Conservation (phyloP, 768 basidiomycete species). For the Filobasidium wieringae region DNA sequence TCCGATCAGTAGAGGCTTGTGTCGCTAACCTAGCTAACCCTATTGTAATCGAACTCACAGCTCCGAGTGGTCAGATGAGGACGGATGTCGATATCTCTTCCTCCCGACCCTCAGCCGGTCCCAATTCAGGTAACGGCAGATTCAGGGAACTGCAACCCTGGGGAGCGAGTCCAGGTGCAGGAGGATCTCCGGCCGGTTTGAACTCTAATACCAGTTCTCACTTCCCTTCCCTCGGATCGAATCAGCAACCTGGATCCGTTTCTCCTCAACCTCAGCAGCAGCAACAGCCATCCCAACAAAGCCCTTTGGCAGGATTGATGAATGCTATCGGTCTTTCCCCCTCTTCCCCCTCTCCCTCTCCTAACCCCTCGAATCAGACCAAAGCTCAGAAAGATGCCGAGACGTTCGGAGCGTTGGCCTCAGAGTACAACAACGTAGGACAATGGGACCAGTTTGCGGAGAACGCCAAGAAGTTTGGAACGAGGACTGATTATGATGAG, state of each 20-base stretch:
- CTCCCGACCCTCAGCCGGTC: not conserved
- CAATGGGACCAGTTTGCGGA: constrained; percentile 38
- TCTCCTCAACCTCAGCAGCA: not conserved
- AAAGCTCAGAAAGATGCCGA: constrained; percentile 20
- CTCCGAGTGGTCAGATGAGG: not conserved
- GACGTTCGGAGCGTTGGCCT: constrained; percentile 23
- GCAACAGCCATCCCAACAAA: not conserved
- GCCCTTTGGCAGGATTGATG: not conserved
- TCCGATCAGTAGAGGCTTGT: not conserved
- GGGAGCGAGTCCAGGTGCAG: too few relatives aligned
- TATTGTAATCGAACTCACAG: not conserved
- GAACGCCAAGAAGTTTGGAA: constrained; percentile 60
- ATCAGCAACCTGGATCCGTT: not conserved
- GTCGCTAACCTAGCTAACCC: too few relatives aligned
- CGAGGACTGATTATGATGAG: constrained; percentile 83
- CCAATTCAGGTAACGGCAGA: not conserved
- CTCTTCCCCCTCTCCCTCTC: not conserved
- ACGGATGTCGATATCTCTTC: not conserved
- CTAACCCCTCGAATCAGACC: constrained; percentile 5
- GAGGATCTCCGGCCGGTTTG: too few relatives aligned
- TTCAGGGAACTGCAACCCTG: not conserved
- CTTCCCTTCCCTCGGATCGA: not conserved
- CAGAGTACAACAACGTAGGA: not conserved
- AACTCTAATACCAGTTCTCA: too few relatives aligned
- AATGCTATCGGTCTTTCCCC: not conserved